Conservation (phyloP, 2,329 filamentous ascomycete genomes). For the Hortaea werneckii region DNA sequence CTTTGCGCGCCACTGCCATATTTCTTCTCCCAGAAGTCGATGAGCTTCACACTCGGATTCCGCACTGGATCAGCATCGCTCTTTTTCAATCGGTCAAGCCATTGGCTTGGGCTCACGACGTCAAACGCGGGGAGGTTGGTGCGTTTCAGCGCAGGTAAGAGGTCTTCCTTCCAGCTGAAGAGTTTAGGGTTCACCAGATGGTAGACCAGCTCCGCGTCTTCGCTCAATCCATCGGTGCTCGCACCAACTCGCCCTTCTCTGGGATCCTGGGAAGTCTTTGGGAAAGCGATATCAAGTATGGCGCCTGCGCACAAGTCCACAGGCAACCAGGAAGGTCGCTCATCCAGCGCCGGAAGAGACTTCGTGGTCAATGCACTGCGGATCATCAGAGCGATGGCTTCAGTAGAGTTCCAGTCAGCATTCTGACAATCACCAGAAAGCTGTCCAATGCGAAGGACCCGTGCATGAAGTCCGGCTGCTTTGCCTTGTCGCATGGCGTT, state of each 20-base stretch:
- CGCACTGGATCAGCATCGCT: conserved; percentile 18
- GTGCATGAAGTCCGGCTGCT: conserved; percentile 16
- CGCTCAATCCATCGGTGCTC: no score
- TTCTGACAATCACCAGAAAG: conserved; percentile 14
- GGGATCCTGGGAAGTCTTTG: conserved; percentile 1
- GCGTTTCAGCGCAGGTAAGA: conserved; percentile 13
- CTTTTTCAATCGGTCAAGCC: conserved; percentile 13
- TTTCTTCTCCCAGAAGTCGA: conserved; percentile 23
- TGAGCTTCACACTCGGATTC: conserved; percentile 24
- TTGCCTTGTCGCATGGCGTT: conserved; percentile 14
- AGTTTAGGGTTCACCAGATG: conserved; percentile 21
- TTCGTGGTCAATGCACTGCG: conserved; percentile 29
- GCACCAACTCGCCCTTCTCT: no score
- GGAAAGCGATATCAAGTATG: conserved; percentile 20
- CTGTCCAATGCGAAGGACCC: conserved; percentile 18
- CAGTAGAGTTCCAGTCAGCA: conserved; percentile 30
- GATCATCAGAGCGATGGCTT: conserved; percentile 36
- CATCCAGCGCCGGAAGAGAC: conserved; percentile 29
- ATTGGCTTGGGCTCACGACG: conserved; percentile 12
- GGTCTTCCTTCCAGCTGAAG: conserved; percentile 12
- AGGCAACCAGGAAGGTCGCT: conserved; percentile 33
- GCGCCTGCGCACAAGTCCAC: conserved; percentile 32
- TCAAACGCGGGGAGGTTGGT: conserved; percentile 12
- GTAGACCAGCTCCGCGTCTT: conserved; percentile 13
- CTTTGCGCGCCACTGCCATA: no score